Evolutionary conservation across 1,139 yeast genomes (phyloP).

Genomic region (Candida neerlandica): DNA sequence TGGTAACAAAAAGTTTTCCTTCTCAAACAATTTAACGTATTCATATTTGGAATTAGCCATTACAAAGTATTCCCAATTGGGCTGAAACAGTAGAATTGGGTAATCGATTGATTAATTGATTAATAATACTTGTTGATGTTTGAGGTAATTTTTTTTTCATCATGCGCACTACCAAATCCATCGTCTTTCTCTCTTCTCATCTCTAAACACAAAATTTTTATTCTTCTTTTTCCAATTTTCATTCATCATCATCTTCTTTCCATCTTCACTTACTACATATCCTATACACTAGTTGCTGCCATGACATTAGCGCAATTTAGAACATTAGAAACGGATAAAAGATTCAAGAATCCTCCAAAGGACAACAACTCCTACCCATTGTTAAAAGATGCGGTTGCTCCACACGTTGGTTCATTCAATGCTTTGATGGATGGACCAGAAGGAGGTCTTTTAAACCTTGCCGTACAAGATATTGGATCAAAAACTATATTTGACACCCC

Average conservation of each 20-base stretch:
- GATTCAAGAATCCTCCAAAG: constrained; percentile 87
- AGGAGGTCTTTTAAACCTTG: constrained; percentile 84
- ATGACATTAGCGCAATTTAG: constrained; percentile 55
- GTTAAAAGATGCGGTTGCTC: constrained; percentile 84
- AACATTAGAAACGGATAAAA: constrained; percentile 84
- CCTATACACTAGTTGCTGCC: neutral
- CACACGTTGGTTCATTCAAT: constrained; percentile 95
- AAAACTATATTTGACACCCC: constrained; percentile 83
- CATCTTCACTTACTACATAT: neutral
- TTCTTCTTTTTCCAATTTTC: no score
- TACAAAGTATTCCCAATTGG: no score
- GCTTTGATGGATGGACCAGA: constrained; percentile 87
- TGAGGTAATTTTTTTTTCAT: no score
- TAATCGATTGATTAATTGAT: no score
- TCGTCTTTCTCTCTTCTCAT: no score
- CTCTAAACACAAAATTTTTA: no score
- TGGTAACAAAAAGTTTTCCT: constrained; percentile 71
- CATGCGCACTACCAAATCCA: no score
- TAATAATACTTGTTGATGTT: no score
- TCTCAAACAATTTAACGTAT: constrained; percentile 82
- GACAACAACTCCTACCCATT: constrained; percentile 82
- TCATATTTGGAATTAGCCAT: constrained; percentile 85
- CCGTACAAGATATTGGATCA: constrained; percentile 85
- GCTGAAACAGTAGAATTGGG: no score
- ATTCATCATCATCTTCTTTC: no score